Conservation (phyloP, 768 basidiomycete species). For the Crassisporium funariophilum region DNA sequence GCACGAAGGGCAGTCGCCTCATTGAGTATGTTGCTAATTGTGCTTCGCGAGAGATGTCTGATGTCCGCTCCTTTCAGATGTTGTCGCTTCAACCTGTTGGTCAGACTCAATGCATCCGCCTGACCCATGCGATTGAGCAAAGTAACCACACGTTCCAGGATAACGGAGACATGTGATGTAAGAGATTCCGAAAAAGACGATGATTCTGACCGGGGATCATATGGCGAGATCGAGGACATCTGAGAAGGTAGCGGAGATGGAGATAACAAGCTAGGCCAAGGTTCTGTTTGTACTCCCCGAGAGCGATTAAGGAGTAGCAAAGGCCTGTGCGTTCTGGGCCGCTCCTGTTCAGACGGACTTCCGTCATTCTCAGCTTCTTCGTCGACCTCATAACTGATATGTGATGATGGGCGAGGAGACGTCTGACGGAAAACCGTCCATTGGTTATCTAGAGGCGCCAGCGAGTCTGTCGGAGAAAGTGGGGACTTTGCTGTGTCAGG, state of each 20-base stretch:
- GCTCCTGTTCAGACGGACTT: constrained; percentile 33
- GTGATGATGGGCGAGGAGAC: constrained; percentile 33
- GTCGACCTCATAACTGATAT: constrained; percentile 49
- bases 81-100: constrained; percentile 89
- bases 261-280: constrained; percentile 27
- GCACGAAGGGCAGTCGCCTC: constrained; percentile 71
- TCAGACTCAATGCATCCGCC: constrained; percentile 86
- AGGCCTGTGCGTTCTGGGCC: constrained; percentile 40
- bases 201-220: constrained; percentile 72
- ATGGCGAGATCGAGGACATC: constrained; percentile 43
- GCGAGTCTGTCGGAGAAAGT: constrained; percentile 42
- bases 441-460: constrained; percentile 34
- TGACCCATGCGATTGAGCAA: constrained; percentile 61
- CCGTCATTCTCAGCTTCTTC: constrained; percentile 34
- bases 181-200: constrained; percentile 63
- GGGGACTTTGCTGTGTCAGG: constrained; percentile 48
- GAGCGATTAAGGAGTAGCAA: constrained; percentile 61
- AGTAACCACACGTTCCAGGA: constrained; percentile 64
- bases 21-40: constrained; percentile 69
- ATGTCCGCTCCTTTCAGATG: constrained; percentile 85
- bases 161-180: constrained; percentile 54
- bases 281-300: constrained; percentile 72
- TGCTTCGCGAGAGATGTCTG: constrained; percentile 81
- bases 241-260: constrained; percentile 39
- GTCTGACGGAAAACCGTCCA: constrained; percentile 28